phyloP scores from a whole-genome alignment of 768 basidiomycete genomes.

The Mycena epipterygia region DNA sequence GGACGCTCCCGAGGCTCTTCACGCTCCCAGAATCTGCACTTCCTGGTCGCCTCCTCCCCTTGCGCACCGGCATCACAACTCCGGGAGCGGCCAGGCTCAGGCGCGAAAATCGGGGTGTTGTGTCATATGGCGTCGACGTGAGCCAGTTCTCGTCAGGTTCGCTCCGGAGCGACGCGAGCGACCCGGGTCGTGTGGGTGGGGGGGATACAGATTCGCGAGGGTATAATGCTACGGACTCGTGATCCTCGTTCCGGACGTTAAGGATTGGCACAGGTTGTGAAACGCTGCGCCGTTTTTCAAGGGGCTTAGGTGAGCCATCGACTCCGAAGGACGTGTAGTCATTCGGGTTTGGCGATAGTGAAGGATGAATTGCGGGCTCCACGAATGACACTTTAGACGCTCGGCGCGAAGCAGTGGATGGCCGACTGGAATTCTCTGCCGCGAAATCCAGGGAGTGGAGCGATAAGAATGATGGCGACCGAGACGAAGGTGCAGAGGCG shows the following conservation, averaged over 20 bases:
- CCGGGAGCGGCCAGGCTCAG: slow-evolving; percentile 1
- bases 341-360: background rate
- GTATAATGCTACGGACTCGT: background rate
- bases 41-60: background rate
- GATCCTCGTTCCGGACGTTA: background rate
- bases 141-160: slow-evolving; percentile 3
- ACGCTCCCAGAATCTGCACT: background rate
- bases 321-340: background rate
- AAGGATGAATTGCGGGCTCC: background rate
- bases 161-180: background rate
- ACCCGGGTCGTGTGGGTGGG: background rate
- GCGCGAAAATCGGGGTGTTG: slow-evolving; percentile 8
- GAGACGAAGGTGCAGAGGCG: slow-evolving; percentile 4
- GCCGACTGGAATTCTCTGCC: background rate
- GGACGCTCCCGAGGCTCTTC: slow-evolving; percentile 1
- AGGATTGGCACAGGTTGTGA: background rate
- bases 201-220: background rate
- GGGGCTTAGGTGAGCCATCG: background rate
- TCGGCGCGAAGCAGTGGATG: background rate
- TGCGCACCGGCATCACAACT: slow-evolving; percentile 15
- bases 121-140: slow-evolving; percentile 6
- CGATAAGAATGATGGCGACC: slow-evolving; percentile 1
- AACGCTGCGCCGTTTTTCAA: background rate
- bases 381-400: background rate
- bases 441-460: background rate